A percentile compares a stretch with the other conserved stretches of the same genome.
Evolutionary conservation across 176 grass and related monocot species (phyloP).

Genomic region (Aegilops tauschii): DNA sequence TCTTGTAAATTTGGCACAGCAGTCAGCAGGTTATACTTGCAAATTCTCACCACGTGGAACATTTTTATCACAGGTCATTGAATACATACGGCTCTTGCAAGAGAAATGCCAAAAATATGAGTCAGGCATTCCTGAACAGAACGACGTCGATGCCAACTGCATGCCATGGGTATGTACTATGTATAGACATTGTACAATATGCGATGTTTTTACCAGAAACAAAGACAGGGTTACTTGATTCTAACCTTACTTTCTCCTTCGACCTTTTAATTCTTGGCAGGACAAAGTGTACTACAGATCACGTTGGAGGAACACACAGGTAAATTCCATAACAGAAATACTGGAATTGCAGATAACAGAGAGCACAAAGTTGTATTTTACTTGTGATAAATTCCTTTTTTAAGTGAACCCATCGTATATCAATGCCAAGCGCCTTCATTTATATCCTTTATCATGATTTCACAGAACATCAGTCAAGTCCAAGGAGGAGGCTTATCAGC

Average conservation of each 20-base stretch:
- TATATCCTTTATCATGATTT: conserved; percentile 23
- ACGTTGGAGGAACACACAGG: conserved; percentile 83
- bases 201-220: background rate
- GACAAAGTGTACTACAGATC: conserved; percentile 88
- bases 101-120: conserved; percentile 80
- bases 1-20: background rate
- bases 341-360: background rate
- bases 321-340: conserved; percentile 29
- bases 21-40: background rate
- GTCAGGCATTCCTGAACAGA: conserved; percentile 47
- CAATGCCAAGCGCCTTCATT: conserved; percentile 3
- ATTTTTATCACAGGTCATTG: conserved; percentile 70
- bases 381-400: background rate
- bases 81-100: conserved; percentile 90
- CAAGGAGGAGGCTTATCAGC: conserved; percentile 45
- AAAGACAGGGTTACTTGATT: background rate
- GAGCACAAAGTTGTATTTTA: background rate
- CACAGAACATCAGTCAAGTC: conserved; percentile 27
- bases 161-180: conserved; percentile 86
- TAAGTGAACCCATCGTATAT: background rate
- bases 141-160: conserved; percentile 56
- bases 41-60: background rate
- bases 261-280: conserved; percentile 28
- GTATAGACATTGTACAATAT: background rate
- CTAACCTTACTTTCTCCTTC: conserved; percentile 5